Evolutionary conservation across 2,329 filamentous ascomycete genomes (phyloP).

Genomic region (Alternaria brassicicola): DNA sequence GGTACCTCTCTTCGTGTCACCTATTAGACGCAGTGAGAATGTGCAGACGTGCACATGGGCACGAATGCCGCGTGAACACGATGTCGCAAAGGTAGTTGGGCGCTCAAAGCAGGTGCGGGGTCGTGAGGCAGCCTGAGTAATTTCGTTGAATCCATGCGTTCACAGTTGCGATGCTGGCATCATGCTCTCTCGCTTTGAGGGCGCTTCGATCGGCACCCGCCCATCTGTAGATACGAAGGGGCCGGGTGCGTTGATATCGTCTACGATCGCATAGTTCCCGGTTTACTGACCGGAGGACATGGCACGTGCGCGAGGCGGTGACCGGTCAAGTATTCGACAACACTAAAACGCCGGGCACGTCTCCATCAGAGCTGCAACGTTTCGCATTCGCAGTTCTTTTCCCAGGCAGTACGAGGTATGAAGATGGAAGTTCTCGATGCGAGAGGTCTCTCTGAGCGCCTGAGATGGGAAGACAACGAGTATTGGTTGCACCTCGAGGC

Average conservation of each 20-base stretch:
- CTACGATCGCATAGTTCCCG: neutral
- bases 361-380: slow-evolving; percentile 11
- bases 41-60: slow-evolving; percentile 5
- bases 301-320: slow-evolving; percentile 7
- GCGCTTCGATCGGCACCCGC: neutral
- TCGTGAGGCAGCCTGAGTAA: neutral
- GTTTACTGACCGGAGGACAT: slow-evolving; percentile 14
- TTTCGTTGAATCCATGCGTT: neutral
- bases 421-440: slow-evolving; percentile 38
- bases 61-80: slow-evolving; percentile 3
- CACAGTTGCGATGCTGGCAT: neutral
- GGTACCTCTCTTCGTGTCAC: slow-evolving; percentile 6
- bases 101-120: slow-evolving; percentile 9
- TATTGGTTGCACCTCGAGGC: slow-evolving; percentile 46
- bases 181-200: neutral
- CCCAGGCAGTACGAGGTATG: slow-evolving; percentile 16
- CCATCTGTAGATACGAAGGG: slow-evolving; percentile 1
- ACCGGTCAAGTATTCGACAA: slow-evolving; percentile 19
- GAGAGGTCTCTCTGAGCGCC: slow-evolving; percentile 34
- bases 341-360: slow-evolving; percentile 19
- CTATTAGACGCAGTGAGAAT: slow-evolving; percentile 5
- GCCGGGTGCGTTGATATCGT: neutral
- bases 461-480: slow-evolving; percentile 37
- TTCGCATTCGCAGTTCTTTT: slow-evolving; percentile 17
- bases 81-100: slow-evolving; percentile 6